Evolutionary conservation across 2,329 filamentous ascomycete genomes (phyloP).

Genomic region (Arthrobotrys musiformis): DNA sequence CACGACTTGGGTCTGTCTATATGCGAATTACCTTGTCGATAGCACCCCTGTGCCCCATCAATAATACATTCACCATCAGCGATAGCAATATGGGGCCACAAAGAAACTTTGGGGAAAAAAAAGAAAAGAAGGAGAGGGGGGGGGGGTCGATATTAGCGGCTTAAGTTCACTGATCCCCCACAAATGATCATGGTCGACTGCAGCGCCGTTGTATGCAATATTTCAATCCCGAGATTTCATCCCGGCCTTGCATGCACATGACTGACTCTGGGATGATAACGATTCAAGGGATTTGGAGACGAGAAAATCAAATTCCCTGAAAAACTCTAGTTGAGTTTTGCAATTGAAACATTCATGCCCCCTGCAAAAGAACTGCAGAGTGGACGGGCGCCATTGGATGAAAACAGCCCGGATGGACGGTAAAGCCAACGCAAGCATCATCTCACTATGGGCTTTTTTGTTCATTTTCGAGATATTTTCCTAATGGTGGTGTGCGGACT

Average conservation of each 20-base stretch:
- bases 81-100: background rate
- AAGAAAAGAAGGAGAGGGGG: background rate
- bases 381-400: slow-evolving; percentile 5
- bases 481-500: slow-evolving; percentile 20
- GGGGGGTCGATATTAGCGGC: background rate
- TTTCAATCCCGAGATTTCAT: background rate
- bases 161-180: background rate
- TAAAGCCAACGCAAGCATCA: slow-evolving; percentile 5
- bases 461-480: slow-evolving; percentile 14
- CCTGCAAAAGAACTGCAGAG: slow-evolving; percentile 6
- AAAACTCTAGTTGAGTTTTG: background rate
- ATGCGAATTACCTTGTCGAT: background rate
- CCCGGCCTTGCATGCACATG: background rate
- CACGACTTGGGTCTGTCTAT: background rate
- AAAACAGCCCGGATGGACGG: slow-evolving; percentile 3
- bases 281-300: background rate
- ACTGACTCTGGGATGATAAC: background rate
- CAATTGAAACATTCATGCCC: slow-evolving; percentile 20
- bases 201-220: background rate
- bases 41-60: background rate
- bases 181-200: background rate
- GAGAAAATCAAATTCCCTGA: background rate
- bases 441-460: background rate
- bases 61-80: background rate
- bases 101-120: background rate